Conservation (phyloP, 169 alveolate genomes). For the Eimeria acervulina region DNA sequence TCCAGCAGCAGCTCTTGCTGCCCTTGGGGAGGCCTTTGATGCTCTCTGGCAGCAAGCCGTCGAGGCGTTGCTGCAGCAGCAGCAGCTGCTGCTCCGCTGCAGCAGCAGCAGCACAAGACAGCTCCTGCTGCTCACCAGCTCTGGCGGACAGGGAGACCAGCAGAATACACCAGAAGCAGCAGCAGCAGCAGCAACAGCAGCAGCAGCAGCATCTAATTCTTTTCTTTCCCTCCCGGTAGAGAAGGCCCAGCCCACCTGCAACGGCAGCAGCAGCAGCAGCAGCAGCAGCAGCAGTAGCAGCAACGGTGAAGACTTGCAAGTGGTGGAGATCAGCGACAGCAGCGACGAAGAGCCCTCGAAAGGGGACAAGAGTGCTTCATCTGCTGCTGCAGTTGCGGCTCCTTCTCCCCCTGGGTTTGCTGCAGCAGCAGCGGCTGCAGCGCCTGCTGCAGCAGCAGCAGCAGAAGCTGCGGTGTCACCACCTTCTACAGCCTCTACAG, state of each 20-base stretch:
- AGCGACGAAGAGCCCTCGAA: neutral
- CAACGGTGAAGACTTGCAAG: neutral
- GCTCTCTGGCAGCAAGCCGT: neutral
- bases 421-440: neutral
- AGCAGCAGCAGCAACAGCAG: constrained; percentile 59
- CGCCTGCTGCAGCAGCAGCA: neutral
- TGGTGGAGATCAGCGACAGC: constrained; percentile 57
- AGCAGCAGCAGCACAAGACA: constrained; percentile 22
- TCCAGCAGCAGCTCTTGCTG: constrained; percentile 22
- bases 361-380: neutral
- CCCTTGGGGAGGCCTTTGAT: constrained; percentile 3
- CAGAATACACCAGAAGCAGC: neutral
- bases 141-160: neutral
- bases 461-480: neutral
- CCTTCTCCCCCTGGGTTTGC: neutral
- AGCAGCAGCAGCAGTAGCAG: constrained; percentile 64
- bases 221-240: neutral
- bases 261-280: constrained; percentile 50
- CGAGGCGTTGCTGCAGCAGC: constrained; percentile 56
- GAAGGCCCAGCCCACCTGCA: neutral
- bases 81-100: constrained; percentile 28
- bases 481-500: neutral
- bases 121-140: constrained; percentile 4
- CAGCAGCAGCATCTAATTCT: neutral
- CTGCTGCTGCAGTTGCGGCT: constrained; percentile 27